Base-by-base conservation (phyloP, 2,329 filamentous ascomycete species). In the Ophioceras dolichostomum region DNA sequence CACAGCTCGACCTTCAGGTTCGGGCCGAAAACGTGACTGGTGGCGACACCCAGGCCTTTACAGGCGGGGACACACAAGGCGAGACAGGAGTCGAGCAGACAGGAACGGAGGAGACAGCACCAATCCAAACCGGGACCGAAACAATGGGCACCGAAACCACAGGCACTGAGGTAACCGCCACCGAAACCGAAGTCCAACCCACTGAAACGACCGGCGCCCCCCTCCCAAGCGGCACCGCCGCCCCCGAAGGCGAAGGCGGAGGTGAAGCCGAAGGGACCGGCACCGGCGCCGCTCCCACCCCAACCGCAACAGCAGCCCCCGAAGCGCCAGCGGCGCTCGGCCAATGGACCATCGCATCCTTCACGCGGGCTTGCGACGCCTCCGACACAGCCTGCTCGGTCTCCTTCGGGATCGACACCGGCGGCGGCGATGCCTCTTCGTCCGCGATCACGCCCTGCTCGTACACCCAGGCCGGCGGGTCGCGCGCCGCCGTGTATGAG, bases 331-430 rank as follows among this genome's bases (percentile, higher is more conserved):
- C 22, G 22, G 8, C 22, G 26, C 27, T 13, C 27, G 38, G 19
- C 27, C 36, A 79, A 40, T 67, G 62, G 65, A 63, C 57, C 41
- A 60, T 68, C 43, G 47, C 58, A 43, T 38, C 47, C 45, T 43
- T 63, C 38, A 53, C 52, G 43, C 65, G 64, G 44, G 45, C 47
- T 41, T 68, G 65, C 57, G 54, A 56, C 47, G 10, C 41, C 6
- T 43, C 45, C 39, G 51, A 65, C 51, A 54, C 53, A 41, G 41
- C 49, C 19, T 68, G 65, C 57, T 56, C 53, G 49, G 67, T 61
- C 56, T 58, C 52, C 43, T 68, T 68, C 46, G 42, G 43, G 39
- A 59, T 67, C 53, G 54, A 64, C 50, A 57, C 61, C 42, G 29
- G 29, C 14, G 43, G 45, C 26, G 49, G 33, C 33, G 22, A 26